Conservation (phyloP, 148 eudicot species). For the Cornus controversa region DNA sequence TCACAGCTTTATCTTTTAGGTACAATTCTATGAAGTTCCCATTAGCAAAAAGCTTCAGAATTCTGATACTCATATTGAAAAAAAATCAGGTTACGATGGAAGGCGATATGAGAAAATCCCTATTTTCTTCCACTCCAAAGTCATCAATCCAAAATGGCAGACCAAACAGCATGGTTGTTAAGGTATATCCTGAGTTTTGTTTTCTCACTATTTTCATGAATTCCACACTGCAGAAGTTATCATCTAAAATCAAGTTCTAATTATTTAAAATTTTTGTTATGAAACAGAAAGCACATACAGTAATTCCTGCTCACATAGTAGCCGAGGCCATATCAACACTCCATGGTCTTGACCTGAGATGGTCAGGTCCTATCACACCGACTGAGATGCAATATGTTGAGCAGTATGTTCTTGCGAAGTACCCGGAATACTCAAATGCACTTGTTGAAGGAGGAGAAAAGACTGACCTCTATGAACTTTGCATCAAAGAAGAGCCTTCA, state of each 20-base stretch:
- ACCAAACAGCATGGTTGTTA: slow-evolving; percentile 50
- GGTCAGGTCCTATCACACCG: slow-evolving; percentile 47
- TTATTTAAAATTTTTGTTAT: background rate
- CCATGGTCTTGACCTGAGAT: slow-evolving; percentile 37
- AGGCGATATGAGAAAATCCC: slow-evolving; percentile 40
- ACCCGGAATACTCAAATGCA: slow-evolving; percentile 43
- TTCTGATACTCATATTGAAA: slow-evolving; percentile 3
- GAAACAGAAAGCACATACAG: slow-evolving; percentile 31
- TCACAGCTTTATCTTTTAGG: background rate
- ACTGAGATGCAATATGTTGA: slow-evolving; percentile 40
- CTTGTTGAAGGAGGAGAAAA: slow-evolving; percentile 40
- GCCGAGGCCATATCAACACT: slow-evolving; percentile 45
- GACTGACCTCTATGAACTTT: slow-evolving; percentile 37
- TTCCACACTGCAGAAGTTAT: background rate
- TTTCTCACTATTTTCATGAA: background rate
- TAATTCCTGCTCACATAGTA: slow-evolving; percentile 41
- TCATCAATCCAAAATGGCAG: slow-evolving; percentile 33
- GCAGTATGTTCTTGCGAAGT: slow-evolving; percentile 37
- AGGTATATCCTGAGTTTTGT: slow-evolving; percentile 26
- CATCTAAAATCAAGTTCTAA: background rate
- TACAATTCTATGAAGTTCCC: background rate
- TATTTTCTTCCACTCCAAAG: slow-evolving; percentile 21
- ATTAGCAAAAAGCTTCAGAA: background rate
- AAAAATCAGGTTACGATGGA: slow-evolving; percentile 31
- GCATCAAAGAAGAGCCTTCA: slow-evolving; percentile 38